Base-by-base conservation (phyloP, 441 rosid genomes). In the Populus hybrid region DNA sequence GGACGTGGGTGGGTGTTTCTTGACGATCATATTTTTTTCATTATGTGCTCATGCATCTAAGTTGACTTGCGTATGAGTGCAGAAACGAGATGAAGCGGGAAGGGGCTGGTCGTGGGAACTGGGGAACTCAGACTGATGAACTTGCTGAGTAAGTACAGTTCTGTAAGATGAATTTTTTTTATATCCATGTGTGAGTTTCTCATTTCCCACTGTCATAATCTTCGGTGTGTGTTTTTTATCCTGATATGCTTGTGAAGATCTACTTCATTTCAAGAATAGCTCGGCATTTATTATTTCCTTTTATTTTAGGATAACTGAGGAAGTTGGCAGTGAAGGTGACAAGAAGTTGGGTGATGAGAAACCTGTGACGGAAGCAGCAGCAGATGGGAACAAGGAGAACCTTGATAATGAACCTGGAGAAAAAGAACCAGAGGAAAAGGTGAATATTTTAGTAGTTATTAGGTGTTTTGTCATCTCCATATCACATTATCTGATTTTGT, bases 101-200 rank as follows among this genome's bases (percentile, higher is more conserved):
- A 3, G 98, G 98, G 30, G 75, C 91, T 84, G 98, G 98, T 53
- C 92, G 89, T 71, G 90, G 94, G 6, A 93, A 95, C 75, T 91
- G 98, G 98, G 98, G 98, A 84, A 84, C 88, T 68, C 74, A 86
- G 14, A 78, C 85, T 75, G 95, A 88, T 87, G 97, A 93, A n/a
- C 75, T 92, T 82, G 65, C 89, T 76, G 88, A 75, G 98, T 95
- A 70, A 91, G 98, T 79, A 68, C 71, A 70, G 34, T 26, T 28
- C 34, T 28, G 26, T 28, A 66, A 66, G 14, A 66, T 28, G 69
- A 19, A 24, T 0, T n/a, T 16, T 69, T 72, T 64, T 3, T 19
- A 26, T 50, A 50, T 50, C 19, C 57, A 38, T 38, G 57, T 5
- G 57, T 0, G 19, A 46, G 57, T 12, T 6, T 50, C 30, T 42